Conservation (phyloP, 192 early-diverging fungal genomes). For the Jimgerdemannia flammicorona region DNA sequence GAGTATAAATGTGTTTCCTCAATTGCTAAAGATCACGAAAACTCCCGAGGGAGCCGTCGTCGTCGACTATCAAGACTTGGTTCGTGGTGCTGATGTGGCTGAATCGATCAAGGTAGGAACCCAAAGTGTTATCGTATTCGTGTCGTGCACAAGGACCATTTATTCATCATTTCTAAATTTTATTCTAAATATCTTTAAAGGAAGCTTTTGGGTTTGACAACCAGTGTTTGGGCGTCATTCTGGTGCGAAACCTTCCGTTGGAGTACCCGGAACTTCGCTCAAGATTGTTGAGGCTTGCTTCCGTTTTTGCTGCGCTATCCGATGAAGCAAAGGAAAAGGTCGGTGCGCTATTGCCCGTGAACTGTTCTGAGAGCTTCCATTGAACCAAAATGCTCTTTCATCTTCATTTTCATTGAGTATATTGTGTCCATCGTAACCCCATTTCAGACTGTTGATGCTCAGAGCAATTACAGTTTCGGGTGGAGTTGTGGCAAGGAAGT, state of each 20-base stretch:
- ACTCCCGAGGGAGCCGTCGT: constrained; percentile 31
- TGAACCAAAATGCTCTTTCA: neutral
- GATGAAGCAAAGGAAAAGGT: constrained; percentile 33
- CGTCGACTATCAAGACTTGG: constrained; percentile 47
- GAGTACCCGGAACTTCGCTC: constrained; percentile 37
- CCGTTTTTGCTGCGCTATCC: constrained; percentile 51
- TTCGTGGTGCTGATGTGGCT: constrained; percentile 33
- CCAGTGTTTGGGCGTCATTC: constrained; percentile 48
- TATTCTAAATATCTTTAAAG: no score
- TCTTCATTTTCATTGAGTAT: neutral
- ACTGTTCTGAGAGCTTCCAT: neutral
- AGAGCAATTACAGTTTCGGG: constrained; percentile 57
- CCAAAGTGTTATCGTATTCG: neutral
- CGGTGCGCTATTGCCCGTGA: neutral
- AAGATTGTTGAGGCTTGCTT: constrained; percentile 45
- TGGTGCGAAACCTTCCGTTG: constrained; percentile 54
- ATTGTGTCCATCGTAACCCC: no score
- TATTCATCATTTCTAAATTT: neutral
- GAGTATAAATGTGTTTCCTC: neutral
- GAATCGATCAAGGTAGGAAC: constrained; percentile 23
- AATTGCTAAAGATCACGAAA: neutral
- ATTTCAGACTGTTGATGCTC: constrained; percentile 36
- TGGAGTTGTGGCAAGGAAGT: constrained; percentile 71
- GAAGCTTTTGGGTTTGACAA: constrained; percentile 51
- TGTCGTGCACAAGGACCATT: neutral